Conservation (phyloP, 2,329 filamentous ascomycete genomes). For the Epichloe gansuensis region DNA sequence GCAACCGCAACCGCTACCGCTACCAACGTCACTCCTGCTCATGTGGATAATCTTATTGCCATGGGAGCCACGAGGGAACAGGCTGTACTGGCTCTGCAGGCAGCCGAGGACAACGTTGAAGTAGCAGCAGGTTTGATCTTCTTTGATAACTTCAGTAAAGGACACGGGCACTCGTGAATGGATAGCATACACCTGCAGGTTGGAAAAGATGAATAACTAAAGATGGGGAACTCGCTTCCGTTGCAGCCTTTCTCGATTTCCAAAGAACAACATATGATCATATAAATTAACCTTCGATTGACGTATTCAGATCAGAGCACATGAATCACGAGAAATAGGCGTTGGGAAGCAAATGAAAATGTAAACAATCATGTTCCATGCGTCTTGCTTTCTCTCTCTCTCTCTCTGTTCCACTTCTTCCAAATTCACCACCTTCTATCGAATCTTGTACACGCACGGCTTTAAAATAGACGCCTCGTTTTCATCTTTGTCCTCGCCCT, state of each 20-base stretch:
- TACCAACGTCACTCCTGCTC: slow-evolving; percentile 42
- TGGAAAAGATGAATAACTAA: neutral
- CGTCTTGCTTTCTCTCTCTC: neutral
- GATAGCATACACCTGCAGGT: neutral
- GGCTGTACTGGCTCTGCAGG: slow-evolving; percentile 69
- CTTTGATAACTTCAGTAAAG: neutral
- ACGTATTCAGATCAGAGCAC: neutral
- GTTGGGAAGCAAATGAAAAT: neutral
- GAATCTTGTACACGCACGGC: slow-evolving; percentile 90
- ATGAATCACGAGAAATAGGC: neutral
- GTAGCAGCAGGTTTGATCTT: slow-evolving; percentile 11
- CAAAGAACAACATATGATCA: neutral
- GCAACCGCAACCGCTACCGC: slow-evolving; percentile 3
- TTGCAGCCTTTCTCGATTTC: neutral
- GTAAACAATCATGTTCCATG: neutral
- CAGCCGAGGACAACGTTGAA: slow-evolving; percentile 81
- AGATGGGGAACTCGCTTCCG: neutral
- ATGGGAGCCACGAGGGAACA: slow-evolving; percentile 67
- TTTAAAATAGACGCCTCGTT: slow-evolving; percentile 63
- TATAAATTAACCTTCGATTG: neutral
- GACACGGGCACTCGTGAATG: neutral
- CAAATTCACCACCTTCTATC: slow-evolving; percentile 30
- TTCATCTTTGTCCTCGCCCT: slow-evolving; percentile 46
- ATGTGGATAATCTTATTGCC: slow-evolving; percentile 63
- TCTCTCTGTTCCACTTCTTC: neutral